Conservation (phyloP, 495 filamentous ascomycete genomes). For the Penicillium desertorum region DNA sequence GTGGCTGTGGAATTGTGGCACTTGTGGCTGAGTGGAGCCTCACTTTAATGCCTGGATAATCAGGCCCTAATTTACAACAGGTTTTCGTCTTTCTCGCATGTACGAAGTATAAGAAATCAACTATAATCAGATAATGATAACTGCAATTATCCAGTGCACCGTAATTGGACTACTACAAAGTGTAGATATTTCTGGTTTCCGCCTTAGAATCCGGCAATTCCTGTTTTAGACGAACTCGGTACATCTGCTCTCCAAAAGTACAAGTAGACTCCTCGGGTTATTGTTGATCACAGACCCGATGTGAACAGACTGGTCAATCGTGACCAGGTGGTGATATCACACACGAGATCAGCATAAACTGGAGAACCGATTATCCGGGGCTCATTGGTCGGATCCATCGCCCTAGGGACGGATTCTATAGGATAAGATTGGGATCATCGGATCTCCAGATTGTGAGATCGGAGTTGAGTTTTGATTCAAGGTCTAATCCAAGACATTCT, state of each 20-base stretch:
- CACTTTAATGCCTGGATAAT: background rate
- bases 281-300: background rate
- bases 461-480: slow-evolving; percentile 10
- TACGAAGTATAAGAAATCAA: background rate
- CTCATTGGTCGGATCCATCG: slow-evolving; percentile 5
- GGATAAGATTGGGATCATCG: slow-evolving; percentile 11
- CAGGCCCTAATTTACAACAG: background rate
- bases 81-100: background rate
- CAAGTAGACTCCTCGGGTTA: background rate
- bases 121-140: background rate
- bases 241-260: background rate
- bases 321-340: background rate
- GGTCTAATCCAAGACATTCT: background rate
- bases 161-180: background rate
- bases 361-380: background rate
- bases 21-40: slow-evolving; percentile 2
- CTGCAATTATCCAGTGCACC: background rate
- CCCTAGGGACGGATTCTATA: slow-evolving; percentile 2
- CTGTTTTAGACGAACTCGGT: background rate
- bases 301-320: background rate
- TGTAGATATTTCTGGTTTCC: background rate
- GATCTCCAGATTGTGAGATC: slow-evolving; percentile 10
- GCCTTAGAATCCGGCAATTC: background rate
- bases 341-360: background rate
- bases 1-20: slow-evolving; percentile 7